Evolutionary conservation across 2,329 filamentous ascomycete species (phyloP).

Genomic region (Fusarium setosum): DNA sequence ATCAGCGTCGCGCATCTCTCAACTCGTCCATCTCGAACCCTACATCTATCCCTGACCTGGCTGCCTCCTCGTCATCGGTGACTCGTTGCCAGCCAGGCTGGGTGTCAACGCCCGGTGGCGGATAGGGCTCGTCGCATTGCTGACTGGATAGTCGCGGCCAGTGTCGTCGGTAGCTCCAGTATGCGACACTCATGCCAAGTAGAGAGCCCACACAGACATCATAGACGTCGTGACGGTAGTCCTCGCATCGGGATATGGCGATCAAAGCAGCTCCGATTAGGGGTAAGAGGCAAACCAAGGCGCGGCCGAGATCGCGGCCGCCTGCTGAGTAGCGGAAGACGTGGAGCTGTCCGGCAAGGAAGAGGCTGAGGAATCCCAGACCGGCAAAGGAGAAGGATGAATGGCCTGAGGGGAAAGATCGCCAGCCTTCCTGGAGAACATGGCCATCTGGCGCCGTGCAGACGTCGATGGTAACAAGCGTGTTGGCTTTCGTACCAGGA

Average conservation of each 20-base stretch:
- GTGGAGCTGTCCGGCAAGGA: constrained; percentile 74
- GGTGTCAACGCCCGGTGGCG: constrained; percentile 54
- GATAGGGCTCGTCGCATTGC: constrained; percentile 68
- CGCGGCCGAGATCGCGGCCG: constrained; percentile 64
- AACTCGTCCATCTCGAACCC: constrained; percentile 51
- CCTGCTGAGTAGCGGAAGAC: constrained; percentile 61
- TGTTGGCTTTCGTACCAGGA: constrained; percentile 57
- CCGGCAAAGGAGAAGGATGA: constrained; percentile 83
- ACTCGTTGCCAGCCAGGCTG: constrained; percentile 55
- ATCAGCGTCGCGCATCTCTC: constrained; percentile 41
- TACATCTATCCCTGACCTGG: constrained; percentile 50
- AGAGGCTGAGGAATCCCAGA: constrained; percentile 78
- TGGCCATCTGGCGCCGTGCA: constrained; percentile 79
- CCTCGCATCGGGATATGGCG: constrained; percentile 75
- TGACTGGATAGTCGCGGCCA: constrained; percentile 66
- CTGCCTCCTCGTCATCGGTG: constrained; percentile 64
- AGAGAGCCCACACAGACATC: constrained; percentile 72
- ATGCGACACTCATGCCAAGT: constrained; percentile 69
- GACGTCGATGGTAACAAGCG: constrained; percentile 72
- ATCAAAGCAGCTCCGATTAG: constrained; percentile 74
- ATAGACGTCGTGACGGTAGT: constrained; percentile 78
- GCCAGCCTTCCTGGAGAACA: constrained; percentile 83
- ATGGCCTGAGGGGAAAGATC: constrained; percentile 85
- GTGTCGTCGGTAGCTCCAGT: constrained; percentile 75
- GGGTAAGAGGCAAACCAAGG: constrained; percentile 68